Base-by-base conservation (phyloP, 768 basidiomycete species). In the Lactarius sp. region DNA sequence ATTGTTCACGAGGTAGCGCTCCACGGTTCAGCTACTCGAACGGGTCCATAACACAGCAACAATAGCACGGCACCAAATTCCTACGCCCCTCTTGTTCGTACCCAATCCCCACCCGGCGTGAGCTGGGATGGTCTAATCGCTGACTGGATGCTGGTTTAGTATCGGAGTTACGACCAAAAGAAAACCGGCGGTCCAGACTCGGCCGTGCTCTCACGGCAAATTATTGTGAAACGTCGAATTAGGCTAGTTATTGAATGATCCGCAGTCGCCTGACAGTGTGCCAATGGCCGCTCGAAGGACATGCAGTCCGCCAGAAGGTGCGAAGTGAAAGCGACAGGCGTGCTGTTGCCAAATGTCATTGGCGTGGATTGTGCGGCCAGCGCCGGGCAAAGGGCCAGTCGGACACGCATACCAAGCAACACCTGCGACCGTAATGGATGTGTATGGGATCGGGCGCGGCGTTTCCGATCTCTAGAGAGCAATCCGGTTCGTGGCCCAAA, bases 21-120 rank as follows among this genome's bases (percentile, higher is more conserved):
- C 60, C 52, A 49, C 18, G 27, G 20, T 62, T 22, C 53, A 37
- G 36, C 47, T 34, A 20, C 37, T 31, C 37, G 47, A 44, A 34
- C 33, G 41, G 34, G 13, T 16, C 4, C 31, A 39, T 42, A 53
- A 46, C 57, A 53, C 52, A 51, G 34, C 44, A 14, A 20, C 46
- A 52, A 64, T 47, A 44, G 59, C 53, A 44, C 39, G 54, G 59
- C 49, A 16, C 53, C 49, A 53, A 64, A 56, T 50, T 59, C 53
- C 53, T 14, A 18, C 8, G 1, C 44, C 56, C 50, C 44, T 22
- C 20, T 27, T 57, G 22, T 27, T n/a, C 18, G 50, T 42, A 20
- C 44, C n/a, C 33, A 2, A 57, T 33, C 14, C 44, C 22, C 54
- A 44, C 9, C 12, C 31, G 22, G 27, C 39, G 39, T 8, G 16